Base-by-base conservation (phyloP, 306 rosid species). In the Canavalia gladiata region DNA sequence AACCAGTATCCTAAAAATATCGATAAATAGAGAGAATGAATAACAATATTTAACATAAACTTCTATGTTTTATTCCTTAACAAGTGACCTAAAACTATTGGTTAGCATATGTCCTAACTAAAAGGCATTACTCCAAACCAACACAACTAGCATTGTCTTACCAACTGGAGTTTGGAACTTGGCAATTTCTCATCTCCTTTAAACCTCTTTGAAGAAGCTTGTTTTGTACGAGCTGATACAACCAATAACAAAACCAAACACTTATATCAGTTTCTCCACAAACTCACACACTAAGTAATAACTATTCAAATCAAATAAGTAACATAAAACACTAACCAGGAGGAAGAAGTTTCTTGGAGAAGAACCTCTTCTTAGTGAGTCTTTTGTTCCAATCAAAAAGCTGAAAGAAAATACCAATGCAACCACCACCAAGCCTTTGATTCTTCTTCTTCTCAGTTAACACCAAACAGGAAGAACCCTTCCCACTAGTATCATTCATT, bases 351-450 rank as follows among this genome's bases (percentile, higher is more conserved):
- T 88, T 92, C 86, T 75, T 87, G 82, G 97, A 84, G 90, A 89
- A 92, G 29, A 90, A 80, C 85, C 82, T 92, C 77, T 88, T 92
- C 90, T 90, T 89, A 50, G 95, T 90, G 49, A 92, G 73, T 71
- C 85, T 85, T 42, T 89, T 81, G 83, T 92, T 92, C 97, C 93
- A 92, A 81, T 89, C 94, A 63, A 89, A 84, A 47, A 90, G 86
- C 78, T 92, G 92, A 60, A 84, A 89, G 92, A 92, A 88, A 79
- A 92, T 85, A 12, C 92, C 95, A 72, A 82, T 80, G 66, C 95
- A 92, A 70, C 95, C 93, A 70, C 95, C 93, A 82, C 92, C 89
- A 11, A 76, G 85, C 69, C 82, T 87, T 13, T 85, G 90, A 39
- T 82, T 78, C 59, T 84, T 81, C 77, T 83, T 78, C 87, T 89